Evolutionary conservation across 352 stramenopile genomes (phyloP).

Genomic region (Globisporangium camurandrum): DNA sequence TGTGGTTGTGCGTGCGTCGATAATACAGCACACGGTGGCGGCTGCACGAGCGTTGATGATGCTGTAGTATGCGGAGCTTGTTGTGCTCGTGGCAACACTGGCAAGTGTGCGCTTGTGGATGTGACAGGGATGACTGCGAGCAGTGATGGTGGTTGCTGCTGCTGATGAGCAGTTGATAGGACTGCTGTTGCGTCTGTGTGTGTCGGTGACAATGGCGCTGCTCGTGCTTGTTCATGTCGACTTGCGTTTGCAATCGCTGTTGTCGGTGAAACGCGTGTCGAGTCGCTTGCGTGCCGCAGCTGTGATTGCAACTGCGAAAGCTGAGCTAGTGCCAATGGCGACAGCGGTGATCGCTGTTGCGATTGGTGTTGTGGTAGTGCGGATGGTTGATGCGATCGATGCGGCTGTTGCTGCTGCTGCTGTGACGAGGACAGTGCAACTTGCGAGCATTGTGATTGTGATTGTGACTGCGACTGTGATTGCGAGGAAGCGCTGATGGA

Average conservation of each 20-base stretch:
- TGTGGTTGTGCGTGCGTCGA: not conserved
- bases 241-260: too few species aligned
- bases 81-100: not conserved
- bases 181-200: not conserved
- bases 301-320: too few species aligned
- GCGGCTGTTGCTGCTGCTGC: not conserved
- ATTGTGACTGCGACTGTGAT: not conserved
- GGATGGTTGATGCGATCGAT: not conserved
- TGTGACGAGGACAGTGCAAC: not conserved
- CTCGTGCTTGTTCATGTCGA: not conserved
- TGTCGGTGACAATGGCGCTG: not conserved
- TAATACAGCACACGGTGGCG: not conserved
- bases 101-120: not conserved
- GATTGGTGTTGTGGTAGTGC: not conserved
- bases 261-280: too few species aligned
- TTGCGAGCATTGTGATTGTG: not conserved
- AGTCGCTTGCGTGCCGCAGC: too few species aligned
- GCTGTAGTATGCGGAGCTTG: not conserved
- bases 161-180: not conserved
- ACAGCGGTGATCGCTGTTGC: not conserved
- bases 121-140: not conserved
- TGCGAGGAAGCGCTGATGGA: not conserved
- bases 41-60: not conserved
- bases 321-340: not conserved
- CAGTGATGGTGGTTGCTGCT: not conserved